These are phyloP conservation scores for Colletotrichum horii DNA, from an alignment of 2,329 filamentous ascomycete species.

Conservation along the genomic window DNA sequence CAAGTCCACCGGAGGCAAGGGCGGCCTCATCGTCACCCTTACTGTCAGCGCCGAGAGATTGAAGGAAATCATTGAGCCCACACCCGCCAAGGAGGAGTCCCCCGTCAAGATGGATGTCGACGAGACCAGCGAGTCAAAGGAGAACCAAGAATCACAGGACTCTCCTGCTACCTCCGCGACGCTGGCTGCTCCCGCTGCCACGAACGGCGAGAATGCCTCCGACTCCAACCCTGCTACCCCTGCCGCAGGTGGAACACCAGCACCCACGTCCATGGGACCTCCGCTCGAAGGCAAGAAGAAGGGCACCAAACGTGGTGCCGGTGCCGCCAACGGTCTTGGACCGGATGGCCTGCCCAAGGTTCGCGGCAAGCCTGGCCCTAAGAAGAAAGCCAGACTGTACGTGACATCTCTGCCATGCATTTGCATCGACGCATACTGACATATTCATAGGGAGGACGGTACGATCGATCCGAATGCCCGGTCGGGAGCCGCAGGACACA, in stretches of 20 bases:
- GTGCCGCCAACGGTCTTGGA: conserved; percentile 64
- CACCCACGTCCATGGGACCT: conserved; percentile 62
- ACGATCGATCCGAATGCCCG: conserved; percentile 61
- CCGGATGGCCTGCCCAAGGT: conserved; percentile 71
- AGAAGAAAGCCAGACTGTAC: conserved; percentile 95
- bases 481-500: conserved; percentile 65
- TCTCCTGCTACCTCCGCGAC: conserved; percentile 51
- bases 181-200: conserved; percentile 42
- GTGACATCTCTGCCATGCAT: conserved; percentile 41
- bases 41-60: conserved; percentile 56
- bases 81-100: conserved; percentile 48
- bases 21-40: conserved; percentile 53
- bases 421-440: background rate
- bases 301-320: conserved; percentile 72
- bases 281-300: conserved; percentile 76
- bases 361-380: conserved; percentile 88
- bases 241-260: conserved; percentile 59
- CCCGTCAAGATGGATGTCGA: conserved; percentile 39
- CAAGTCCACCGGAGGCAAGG: conserved; percentile 26
- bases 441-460: conserved; percentile 60
- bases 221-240: conserved; percentile 67
- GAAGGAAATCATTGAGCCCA: conserved; percentile 53
- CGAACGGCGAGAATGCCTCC: conserved; percentile 60
- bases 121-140: conserved; percentile 31
- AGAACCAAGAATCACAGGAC: conserved; percentile 41